Base-by-base conservation (phyloP, 1,139 yeast species). In the Debaryomyces nepalensis region DNA sequence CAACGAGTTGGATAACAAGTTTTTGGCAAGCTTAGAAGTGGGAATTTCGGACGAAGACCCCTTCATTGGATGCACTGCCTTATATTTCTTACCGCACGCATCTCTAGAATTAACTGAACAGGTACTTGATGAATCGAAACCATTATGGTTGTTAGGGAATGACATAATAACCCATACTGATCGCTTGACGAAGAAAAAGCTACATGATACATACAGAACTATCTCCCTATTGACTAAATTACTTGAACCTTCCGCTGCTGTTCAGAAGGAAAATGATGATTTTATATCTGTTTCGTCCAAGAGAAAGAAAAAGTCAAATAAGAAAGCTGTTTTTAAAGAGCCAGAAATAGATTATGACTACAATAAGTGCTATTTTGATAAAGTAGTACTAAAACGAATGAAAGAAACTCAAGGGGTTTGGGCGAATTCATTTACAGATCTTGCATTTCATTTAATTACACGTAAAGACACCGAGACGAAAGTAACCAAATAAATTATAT, bases 71-170 rank as follows among this genome's bases (percentile, higher is more conserved):
- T 18, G 37, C 1, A 45, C 55, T 1, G 63, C 68, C 0, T 57
- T 84, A 2, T 81, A 68, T 51, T 87, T 79, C 53, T 69, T 87
- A 42, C 95, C 95, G 0, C 96, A 87, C 62, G 91, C 91, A 0
- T 88, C 90, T 0, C 62, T 84, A 31, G 70, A 66, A 5, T 62
- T 87, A 9, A 80, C 87, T 1, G 78, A 82, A 34, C 32, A 45
- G 1, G 51, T 83, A 1, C 49, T 84, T 4, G 59, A 37, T 1
- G 29, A 27, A 0, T 48, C 63, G 4, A 41, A 55, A 14, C 83
- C 82, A 1, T 23, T 15, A 2, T 58, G 61, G 24, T 50, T 76
- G 36, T 57, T 81, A 21, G 81, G 79, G 2, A 81, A 81, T 48
- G 72, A 81, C 51, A 46, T 79, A 4, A 49, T 71, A 0, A 65